phyloP scores from a whole-genome alignment of 2,329 filamentous ascomycete genomes.

The Sarocladium oryzae region DNA sequence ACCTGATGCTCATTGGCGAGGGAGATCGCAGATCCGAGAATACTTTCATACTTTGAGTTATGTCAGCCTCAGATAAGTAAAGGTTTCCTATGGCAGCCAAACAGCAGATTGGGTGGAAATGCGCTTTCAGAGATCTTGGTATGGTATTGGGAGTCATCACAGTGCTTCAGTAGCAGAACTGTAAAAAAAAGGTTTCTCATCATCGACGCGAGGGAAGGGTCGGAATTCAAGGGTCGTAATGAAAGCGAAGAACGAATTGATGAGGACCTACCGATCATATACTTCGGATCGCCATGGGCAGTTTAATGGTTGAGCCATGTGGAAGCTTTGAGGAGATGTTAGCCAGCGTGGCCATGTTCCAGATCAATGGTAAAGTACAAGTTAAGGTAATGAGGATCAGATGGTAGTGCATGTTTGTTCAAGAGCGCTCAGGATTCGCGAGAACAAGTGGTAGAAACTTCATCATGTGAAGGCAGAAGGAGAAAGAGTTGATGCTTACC shows the following conservation, averaged over 20 bases:
- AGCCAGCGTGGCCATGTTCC: too few relatives aligned
- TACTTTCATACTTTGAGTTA: neutral
- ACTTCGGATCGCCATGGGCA: too few relatives aligned
- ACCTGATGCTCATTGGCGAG: neutral
- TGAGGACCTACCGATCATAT: neutral
- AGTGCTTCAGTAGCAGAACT: conserved; percentile 70
- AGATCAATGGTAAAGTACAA: neutral
- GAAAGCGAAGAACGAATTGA: too few relatives aligned
- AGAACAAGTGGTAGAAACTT: conserved; percentile 50
- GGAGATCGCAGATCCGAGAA: neutral
- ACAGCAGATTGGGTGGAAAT: conserved; percentile 5
- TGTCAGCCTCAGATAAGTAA: too few relatives aligned
- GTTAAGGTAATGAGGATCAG: conserved; percentile 35
- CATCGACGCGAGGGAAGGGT: conserved; percentile 35
- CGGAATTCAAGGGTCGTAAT: too few relatives aligned
- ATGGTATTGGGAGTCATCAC: conserved; percentile 62
- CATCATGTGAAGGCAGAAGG: conserved; percentile 38
- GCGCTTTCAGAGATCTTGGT: conserved; percentile 52
- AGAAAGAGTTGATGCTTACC: conserved; percentile 18
- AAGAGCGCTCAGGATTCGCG: conserved; percentile 52
- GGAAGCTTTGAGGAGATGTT: too few relatives aligned
- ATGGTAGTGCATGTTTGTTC: conserved; percentile 74
- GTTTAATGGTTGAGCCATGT: too few relatives aligned
- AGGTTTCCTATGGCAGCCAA: neutral
- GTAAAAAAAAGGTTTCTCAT: conserved; percentile 59